Conservation (phyloP, 352 stramenopile genomes). For the Globisporangium orthogonon region DNA sequence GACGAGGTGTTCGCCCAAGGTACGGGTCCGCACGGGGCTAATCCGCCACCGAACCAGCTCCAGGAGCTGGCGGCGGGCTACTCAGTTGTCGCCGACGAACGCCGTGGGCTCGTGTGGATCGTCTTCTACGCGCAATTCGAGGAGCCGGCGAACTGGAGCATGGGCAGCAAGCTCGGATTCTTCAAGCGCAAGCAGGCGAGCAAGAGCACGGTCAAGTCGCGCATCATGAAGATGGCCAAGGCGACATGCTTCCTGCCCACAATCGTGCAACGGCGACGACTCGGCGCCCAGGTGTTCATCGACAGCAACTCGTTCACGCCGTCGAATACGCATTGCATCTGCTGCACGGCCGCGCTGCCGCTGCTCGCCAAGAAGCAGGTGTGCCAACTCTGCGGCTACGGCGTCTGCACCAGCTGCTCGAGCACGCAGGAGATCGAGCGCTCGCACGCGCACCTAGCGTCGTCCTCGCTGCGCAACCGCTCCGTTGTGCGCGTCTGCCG, state of each 20-base stretch:
- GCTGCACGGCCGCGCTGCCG: constrained; percentile 19
- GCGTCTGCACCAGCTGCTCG: constrained; percentile 49
- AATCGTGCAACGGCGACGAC: constrained; percentile 24
- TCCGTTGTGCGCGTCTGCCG: constrained; percentile 36
- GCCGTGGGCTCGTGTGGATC: constrained; percentile 15
- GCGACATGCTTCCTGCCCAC: constrained; percentile 24
- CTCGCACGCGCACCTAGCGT: constrained; percentile 20
- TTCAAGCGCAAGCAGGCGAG: constrained; percentile 1
- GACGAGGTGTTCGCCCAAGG: constrained; percentile 25
- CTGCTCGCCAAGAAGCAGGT: constrained; percentile 23
- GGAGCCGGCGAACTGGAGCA: not conserved
- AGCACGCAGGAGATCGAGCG: constrained; percentile 25
- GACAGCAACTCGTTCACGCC: constrained; percentile 15
- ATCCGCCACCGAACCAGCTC: constrained; percentile 11
- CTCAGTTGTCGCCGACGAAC: constrained; percentile 13
- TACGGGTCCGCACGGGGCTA: not conserved
- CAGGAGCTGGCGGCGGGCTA: constrained; percentile 16
- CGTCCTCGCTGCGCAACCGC: constrained; percentile 7
- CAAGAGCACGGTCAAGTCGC: constrained; percentile 17
- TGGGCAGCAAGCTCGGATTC: not conserved
- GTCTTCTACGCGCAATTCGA: constrained; percentile 10
- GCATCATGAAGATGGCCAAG: constrained; percentile 29
- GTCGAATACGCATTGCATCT: constrained; percentile 25
- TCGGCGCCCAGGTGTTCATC: constrained; percentile 31
- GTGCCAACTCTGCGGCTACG: constrained; percentile 58